These are phyloP conservation scores for Helichrysum umbraculigerum DNA, from an alignment of 129 eudicot species.

Conservation along the genomic window DNA sequence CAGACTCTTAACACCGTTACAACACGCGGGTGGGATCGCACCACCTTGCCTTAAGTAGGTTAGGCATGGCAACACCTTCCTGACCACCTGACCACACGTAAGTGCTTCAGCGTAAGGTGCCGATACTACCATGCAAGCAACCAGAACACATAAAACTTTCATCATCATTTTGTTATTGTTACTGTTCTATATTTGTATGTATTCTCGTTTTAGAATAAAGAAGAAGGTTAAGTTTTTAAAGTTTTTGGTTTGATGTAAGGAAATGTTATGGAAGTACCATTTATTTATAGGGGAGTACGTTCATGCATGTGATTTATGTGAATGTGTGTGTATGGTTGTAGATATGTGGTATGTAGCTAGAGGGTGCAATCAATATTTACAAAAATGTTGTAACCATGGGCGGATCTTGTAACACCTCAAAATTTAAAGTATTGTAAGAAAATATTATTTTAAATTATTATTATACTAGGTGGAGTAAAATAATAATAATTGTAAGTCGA, in stretches of 20 bases:
- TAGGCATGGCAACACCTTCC: slow-evolving; percentile 29
- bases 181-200: background rate
- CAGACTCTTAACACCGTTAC: slow-evolving; percentile 34
- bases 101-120: slow-evolving; percentile 37
- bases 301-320: no score
- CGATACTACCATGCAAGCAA: slow-evolving; percentile 31
- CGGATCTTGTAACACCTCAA: no score
- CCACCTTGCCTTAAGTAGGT: slow-evolving; percentile 25
- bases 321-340: background rate
- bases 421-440: no score
- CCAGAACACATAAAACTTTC: slow-evolving; percentile 25
- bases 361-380: no score
- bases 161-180: slow-evolving; percentile 18
- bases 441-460: no score
- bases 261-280: slow-evolving; percentile 10
- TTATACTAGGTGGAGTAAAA: no score
- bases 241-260: slow-evolving; percentile 3
- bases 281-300: slow-evolving; percentile 23
- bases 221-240: background rate
- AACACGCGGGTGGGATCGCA: slow-evolving; percentile 18
- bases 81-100: slow-evolving; percentile 32
- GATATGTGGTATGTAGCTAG: background rate
- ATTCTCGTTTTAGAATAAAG: background rate
- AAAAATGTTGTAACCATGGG: no score
- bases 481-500: no score